Conservation (phyloP, 768 basidiomycete genomes). For the Phlebiopsis gigantea region DNA sequence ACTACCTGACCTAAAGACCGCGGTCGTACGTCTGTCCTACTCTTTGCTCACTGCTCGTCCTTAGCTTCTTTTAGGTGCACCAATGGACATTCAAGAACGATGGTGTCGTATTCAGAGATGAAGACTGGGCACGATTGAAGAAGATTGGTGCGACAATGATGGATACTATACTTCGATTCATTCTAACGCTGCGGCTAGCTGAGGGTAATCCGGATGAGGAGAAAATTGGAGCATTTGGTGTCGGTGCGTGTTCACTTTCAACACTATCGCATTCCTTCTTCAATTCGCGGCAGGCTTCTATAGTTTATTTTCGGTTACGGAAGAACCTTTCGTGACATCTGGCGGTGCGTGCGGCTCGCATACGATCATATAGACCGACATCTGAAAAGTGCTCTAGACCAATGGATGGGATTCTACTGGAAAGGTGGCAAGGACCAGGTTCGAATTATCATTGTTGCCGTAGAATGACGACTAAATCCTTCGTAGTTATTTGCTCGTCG, state of each 20-base stretch:
- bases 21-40: conserved; percentile 37
- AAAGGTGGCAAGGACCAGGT: conserved; percentile 90
- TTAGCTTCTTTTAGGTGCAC: conserved; percentile 44
- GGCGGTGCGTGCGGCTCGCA: conserved; percentile 50
- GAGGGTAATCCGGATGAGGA: conserved; percentile 93
- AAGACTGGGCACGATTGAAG: conserved; percentile 87
- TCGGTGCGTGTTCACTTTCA: conserved; percentile 39
- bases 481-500: conserved; percentile 77
- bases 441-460: conserved; percentile 3
- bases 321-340: conserved; percentile 78
- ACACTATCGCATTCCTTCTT: background rate
- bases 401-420: conserved; percentile 97
- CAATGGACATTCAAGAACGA: conserved; percentile 89
- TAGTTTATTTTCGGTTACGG: conserved; percentile 77
- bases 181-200: conserved; percentile 36
- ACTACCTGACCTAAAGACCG: conserved; percentile 63
- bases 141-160: conserved; percentile 48
- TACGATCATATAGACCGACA: conserved; percentile 22
- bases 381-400: conserved; percentile 46
- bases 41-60: background rate
- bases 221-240: conserved; percentile 94
- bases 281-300: conserved; percentile 50
- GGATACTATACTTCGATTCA: background rate
- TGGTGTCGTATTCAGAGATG: conserved; percentile 72
- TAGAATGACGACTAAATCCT: background rate